Percentiles rank a stretch among this genome's conserved stretches.
Conservation (phyloP, 345 rosid genomes). For the Melaleuca quinquenervia region DNA sequence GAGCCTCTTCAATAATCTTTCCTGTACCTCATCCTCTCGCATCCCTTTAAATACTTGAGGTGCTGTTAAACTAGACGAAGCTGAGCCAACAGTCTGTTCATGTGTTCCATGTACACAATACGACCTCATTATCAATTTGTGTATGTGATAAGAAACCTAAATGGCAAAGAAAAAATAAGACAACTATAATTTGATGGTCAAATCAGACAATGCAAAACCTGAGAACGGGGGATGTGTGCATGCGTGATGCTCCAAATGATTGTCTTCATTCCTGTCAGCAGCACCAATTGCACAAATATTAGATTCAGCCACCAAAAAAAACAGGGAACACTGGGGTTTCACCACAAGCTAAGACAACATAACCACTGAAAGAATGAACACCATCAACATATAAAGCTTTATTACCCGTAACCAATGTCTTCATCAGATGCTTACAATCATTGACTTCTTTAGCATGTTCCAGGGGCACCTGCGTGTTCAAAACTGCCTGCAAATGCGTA, state of each 20-base stretch:
- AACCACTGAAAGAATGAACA: background rate
- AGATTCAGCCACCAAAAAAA: background rate
- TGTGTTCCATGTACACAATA: slow-evolving; percentile 35
- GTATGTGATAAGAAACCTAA: background rate
- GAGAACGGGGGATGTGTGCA: slow-evolving; percentile 92
- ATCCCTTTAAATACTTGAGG: slow-evolving; percentile 87
- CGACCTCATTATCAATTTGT: background rate
- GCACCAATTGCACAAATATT: background rate
- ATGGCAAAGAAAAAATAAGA: background rate
- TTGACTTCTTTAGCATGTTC: slow-evolving; percentile 98
- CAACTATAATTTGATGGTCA: background rate
- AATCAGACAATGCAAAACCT: slow-evolving; percentile 34
- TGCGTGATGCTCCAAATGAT: slow-evolving; percentile 96
- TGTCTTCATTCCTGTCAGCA: slow-evolving; percentile 86
- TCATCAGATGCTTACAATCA: slow-evolving; percentile 93
- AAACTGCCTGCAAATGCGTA: slow-evolving; percentile 76
- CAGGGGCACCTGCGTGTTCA: slow-evolving; percentile 88
- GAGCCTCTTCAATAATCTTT: background rate
- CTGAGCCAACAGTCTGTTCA: slow-evolving; percentile 55
- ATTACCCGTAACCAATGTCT: slow-evolving; percentile 98
- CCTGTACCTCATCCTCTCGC: slow-evolving; percentile 93
- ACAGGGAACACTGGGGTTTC: background rate
- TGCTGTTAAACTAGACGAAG: slow-evolving; percentile 43
- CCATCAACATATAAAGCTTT: slow-evolving; percentile 2
- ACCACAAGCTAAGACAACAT: background rate